phyloP scores from a whole-genome alignment of 495 filamentous ascomycete species.

The Penicillium fimorum region DNA sequence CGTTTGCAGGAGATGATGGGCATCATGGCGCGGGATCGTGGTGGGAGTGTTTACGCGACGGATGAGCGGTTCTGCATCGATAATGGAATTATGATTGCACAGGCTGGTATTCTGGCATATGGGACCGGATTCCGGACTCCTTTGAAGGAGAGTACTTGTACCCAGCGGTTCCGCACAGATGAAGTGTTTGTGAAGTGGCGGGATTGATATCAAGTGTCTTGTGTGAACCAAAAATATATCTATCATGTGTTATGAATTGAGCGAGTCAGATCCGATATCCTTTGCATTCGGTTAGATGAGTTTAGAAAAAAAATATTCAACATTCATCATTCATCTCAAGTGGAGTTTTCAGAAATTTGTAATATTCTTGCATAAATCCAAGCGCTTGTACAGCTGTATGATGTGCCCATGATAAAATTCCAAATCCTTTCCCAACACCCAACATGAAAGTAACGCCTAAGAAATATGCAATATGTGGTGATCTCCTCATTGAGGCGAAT shows the following conservation, averaged over 20 bases:
- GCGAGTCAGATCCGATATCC: slow-evolving; percentile 4
- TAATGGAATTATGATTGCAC: slow-evolving; percentile 99
- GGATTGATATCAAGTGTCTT: slow-evolving; percentile 41
- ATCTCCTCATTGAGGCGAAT: not conserved
- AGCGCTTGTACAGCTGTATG: slow-evolving; percentile 3
- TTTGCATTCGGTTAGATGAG: slow-evolving; percentile 7
- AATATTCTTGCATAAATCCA: slow-evolving; percentile 3
- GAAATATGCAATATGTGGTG: slow-evolving; percentile 7
- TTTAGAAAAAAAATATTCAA: slow-evolving; percentile 4
- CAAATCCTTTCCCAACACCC: not conserved
- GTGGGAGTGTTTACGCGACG: slow-evolving; percentile 88
- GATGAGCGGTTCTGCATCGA: slow-evolving; percentile 98
- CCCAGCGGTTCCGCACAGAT: slow-evolving; percentile 93
- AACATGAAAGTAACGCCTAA: slow-evolving; percentile 6
- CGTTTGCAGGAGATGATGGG: slow-evolving; percentile 98
- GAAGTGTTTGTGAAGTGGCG: slow-evolving; percentile 92
- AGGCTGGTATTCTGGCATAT: slow-evolving; percentile 86
- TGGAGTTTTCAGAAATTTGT: not conserved
- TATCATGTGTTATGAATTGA: slow-evolving; percentile 27
- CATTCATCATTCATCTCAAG: not conserved
- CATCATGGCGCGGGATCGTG: slow-evolving; percentile 85
- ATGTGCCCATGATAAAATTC: not conserved
- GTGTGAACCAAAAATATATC: slow-evolving; percentile 5
- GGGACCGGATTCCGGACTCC: slow-evolving; percentile 71
- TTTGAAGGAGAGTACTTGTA: slow-evolving; percentile 81